phyloP scores from a whole-genome alignment of 768 basidiomycete species.

The Epithele typhae region DNA sequence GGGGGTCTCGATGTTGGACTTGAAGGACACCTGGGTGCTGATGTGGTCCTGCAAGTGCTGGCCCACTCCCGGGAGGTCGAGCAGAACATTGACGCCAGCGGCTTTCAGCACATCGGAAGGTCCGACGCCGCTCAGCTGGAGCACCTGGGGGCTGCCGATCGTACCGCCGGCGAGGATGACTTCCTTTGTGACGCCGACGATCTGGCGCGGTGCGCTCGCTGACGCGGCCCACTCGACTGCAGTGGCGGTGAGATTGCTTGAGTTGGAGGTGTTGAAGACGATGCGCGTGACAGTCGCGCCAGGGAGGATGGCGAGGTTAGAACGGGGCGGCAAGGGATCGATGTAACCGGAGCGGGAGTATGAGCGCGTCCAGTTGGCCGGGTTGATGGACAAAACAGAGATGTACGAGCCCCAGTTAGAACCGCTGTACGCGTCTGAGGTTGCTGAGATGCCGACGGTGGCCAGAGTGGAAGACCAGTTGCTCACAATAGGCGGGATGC shows the following conservation, averaged over 20 bases:
- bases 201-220: slow-evolving; percentile 28
- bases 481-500: slow-evolving; percentile 46
- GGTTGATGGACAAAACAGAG: slow-evolving; percentile 57
- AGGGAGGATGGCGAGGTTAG: slow-evolving; percentile 60
- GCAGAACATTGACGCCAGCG: slow-evolving; percentile 39
- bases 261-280: slow-evolving; percentile 31
- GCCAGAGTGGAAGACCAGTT: slow-evolving; percentile 54
- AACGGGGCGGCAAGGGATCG: slow-evolving; percentile 56
- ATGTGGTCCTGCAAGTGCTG: slow-evolving; percentile 56
- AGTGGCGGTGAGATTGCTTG: slow-evolving; percentile 35
- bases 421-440: slow-evolving; percentile 42
- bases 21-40: slow-evolving; percentile 35
- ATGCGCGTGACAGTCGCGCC: slow-evolving; percentile 57
- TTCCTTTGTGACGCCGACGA: slow-evolving; percentile 52
- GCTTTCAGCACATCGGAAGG: slow-evolving; percentile 46
- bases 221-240: slow-evolving; percentile 46
- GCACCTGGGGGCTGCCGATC: slow-evolving; percentile 49
- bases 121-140: slow-evolving; percentile 58
- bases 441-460: slow-evolving; percentile 38
- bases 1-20: slow-evolving; percentile 35
- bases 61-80: slow-evolving; percentile 56
- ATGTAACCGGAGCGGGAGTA: slow-evolving; percentile 65
- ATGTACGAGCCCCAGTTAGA: slow-evolving; percentile 48
- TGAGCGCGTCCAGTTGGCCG: slow-evolving; percentile 57
- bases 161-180: slow-evolving; percentile 49